Evolutionary conservation across 176 grass and related monocot genomes (phyloP).

Genomic region (Echinochloa phyllopogon): DNA sequence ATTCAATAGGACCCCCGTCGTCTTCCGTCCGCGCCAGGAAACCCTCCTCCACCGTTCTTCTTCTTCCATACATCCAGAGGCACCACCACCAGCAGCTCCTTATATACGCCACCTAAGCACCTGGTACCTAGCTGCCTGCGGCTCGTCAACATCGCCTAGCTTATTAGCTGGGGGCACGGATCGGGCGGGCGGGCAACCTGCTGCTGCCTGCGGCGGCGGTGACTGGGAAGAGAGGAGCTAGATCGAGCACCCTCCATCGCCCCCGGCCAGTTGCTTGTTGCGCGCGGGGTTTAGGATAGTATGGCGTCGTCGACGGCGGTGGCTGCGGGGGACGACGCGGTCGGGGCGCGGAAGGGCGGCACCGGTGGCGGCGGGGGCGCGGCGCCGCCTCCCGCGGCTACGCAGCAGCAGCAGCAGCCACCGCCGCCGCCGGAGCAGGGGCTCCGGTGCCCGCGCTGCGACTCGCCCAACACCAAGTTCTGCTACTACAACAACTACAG

Average conservation of each 20-base stretch:
- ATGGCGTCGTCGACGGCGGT: constrained; percentile 49
- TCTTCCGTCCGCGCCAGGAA: constrained; percentile 81
- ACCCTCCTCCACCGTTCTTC: constrained; percentile 64
- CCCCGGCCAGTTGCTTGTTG: not conserved
- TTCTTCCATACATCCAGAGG: not conserved
- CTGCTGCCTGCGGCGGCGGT: not conserved
- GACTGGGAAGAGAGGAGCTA: not conserved
- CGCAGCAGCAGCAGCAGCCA: not conserved
- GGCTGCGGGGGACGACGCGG: constrained; percentile 28
- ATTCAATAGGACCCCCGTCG: constrained; percentile 51
- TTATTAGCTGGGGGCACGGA: not conserved
- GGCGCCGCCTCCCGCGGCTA: not conserved
- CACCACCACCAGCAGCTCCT: not conserved
- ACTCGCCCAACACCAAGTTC: constrained; percentile 98
- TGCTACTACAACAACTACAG: constrained; percentile 99
- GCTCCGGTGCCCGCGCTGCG: constrained; percentile 84
- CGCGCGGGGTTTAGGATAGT: too few species aligned
- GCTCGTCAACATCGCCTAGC: constrained; percentile 6
- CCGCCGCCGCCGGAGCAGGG: constrained; percentile 60
- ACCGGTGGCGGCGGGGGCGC: not conserved
- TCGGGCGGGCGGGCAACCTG: not conserved
- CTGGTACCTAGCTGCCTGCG: constrained; percentile 22
- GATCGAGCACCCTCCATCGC: not conserved
- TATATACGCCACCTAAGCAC: constrained; percentile 51
- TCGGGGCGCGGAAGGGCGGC: constrained; percentile 14